Conservation (phyloP, 2,329 filamentous ascomycete genomes). For the Penicillium glabrum region DNA sequence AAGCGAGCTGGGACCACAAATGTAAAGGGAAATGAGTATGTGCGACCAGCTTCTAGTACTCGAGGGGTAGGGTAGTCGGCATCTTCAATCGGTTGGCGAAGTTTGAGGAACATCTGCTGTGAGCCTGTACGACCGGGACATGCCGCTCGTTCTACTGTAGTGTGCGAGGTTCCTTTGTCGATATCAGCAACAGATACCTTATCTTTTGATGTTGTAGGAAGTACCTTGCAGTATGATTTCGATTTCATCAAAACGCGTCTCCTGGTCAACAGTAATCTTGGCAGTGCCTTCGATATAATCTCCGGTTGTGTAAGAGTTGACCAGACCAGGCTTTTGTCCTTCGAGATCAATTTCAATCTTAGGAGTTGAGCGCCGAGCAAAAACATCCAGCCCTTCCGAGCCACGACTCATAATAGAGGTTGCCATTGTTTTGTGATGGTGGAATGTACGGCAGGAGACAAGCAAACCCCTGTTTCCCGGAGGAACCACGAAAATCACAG, state of each 20-base stretch:
- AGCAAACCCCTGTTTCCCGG: neutral
- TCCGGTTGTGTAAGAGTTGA: constrained; percentile 56
- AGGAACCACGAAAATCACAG: too few relatives aligned
- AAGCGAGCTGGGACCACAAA: constrained; percentile 64
- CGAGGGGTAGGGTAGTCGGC: constrained; percentile 55
- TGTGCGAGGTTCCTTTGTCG: constrained; percentile 49
- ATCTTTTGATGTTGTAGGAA: neutral
- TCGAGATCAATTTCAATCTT: constrained; percentile 32
- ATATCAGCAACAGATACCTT: neutral
- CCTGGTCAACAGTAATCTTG: constrained; percentile 49
- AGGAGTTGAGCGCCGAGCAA: constrained; percentile 29
- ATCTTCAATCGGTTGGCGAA: constrained; percentile 60
- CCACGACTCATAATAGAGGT: constrained; percentile 27
- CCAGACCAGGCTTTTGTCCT: constrained; percentile 34
- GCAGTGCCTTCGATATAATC: constrained; percentile 58
- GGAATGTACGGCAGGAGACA: neutral
- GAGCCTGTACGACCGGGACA: constrained; percentile 57
- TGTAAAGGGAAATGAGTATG: constrained; percentile 62
- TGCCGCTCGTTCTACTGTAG: constrained; percentile 56
- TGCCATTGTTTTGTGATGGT: constrained; percentile 5
- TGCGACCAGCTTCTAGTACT: constrained; percentile 54
- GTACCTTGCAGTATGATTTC: constrained; percentile 59
- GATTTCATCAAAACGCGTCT: constrained; percentile 58
- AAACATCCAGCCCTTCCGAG: constrained; percentile 28
- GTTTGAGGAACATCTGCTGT: constrained; percentile 60